Evolutionary conservation across 2,329 filamentous ascomycete species (phyloP).

Genomic region (Aquanectria penicillioides): DNA sequence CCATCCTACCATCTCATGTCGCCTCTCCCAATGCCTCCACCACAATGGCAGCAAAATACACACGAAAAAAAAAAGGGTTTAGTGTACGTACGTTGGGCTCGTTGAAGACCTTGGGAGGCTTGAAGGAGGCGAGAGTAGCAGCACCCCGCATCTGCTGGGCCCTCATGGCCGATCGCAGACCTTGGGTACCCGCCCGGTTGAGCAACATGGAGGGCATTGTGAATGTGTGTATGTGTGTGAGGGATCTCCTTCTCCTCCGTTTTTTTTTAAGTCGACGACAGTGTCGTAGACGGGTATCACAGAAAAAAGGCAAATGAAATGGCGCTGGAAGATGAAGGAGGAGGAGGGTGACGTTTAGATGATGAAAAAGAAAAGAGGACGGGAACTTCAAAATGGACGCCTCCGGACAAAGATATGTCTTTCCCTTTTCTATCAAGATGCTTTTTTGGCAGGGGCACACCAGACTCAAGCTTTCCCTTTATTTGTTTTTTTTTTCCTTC

Average conservation of each 20-base stretch:
- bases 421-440: conserved; percentile 20
- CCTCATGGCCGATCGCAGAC: conserved; percentile 44
- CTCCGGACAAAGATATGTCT: not conserved
- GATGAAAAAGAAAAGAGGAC: conserved; percentile 15
- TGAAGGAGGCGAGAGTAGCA: conserved; percentile 82
- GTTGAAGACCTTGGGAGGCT: conserved; percentile 86
- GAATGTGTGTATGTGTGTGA: not conserved
- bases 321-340: conserved; percentile 25
- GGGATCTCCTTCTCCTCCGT: too few relatives aligned
- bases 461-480: not conserved
- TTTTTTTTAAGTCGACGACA: too few relatives aligned
- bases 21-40: not conserved
- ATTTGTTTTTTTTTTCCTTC: conserved; percentile 15
- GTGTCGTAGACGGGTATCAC: conserved; percentile 37
- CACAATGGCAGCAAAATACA: too few relatives aligned
- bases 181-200: conserved; percentile 45
- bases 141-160: conserved; percentile 45
- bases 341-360: conserved; percentile 12
- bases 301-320: conserved; percentile 19
- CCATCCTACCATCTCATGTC: not conserved
- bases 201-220: conserved; percentile 49
- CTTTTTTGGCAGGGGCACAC: not conserved
- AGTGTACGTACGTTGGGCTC: conserved; percentile 86
- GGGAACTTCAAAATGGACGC: not conserved
- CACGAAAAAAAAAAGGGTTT: not conserved